Evolutionary conservation across 2,329 filamentous ascomycete species (phyloP), one percentile per base, ranked within the genome.

Genomic region (Aspergillus felis): DNA sequence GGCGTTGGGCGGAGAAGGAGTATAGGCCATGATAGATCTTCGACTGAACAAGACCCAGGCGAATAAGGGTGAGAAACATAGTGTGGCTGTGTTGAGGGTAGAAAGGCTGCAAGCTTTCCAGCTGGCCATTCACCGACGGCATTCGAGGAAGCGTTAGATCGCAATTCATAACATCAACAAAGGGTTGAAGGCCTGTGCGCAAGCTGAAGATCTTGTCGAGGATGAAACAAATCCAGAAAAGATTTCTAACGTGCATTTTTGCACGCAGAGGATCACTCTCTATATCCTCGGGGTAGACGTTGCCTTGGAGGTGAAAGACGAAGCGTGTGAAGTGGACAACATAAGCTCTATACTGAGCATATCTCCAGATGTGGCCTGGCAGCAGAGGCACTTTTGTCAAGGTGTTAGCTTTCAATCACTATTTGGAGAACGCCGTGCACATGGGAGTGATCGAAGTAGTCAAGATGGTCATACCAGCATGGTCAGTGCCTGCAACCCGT

Each of bases 211-310:
- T 47, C 12, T 55, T 56, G 17, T 57, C 54, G 5, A 53, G 24
- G 1, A 49, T 24, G 17, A 53, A 61, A 50, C 54, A 48, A 27
- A 61, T 41, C 59, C 59, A 61, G 28, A 61, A 61, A 10, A 61
- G 49, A 4, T 42, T 46, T 1, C 57, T 54, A 12, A 51, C 42
- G 41, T 61, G 54, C 5, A 32, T 17, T n/a, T 52, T 44, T 3
- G 22, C 28, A n/a, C n/a, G 25, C 17, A 55, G 42, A 2, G 42
- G 41, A 6, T 29, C 38, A 12, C 29, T 24, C 25, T 57, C 24
- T 3, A 35, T 20, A 27, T 49, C 29, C 2, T 20, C 44, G 20
- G 57, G 35, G 2, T 22, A 32, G 14, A 59, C 51, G 32, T 59
- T 44, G 7, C 59, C 59, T n/a, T 56, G 50, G 7, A 61, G 54